phyloP scores from a whole-genome alignment of 2,329 filamentous ascomycete genomes.

The Botryotinia narcissicola region DNA sequence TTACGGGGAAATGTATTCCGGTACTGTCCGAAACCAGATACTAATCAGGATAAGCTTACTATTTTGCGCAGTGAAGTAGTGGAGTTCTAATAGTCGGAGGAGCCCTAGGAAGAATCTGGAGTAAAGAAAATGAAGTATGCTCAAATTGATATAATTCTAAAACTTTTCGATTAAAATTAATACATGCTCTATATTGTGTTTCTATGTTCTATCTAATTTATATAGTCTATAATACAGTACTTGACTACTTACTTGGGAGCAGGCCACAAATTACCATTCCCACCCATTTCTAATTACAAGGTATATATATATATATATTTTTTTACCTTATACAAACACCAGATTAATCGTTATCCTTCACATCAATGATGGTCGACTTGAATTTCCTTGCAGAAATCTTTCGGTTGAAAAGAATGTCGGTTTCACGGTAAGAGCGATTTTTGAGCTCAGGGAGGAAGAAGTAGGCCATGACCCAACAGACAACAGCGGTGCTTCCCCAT shows the following conservation, averaged over 20 bases:
- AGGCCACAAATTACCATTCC: not conserved
- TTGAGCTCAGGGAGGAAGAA: conserved; percentile 60
- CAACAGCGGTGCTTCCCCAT: conserved; percentile 56
- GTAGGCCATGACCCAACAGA: conserved; percentile 50
- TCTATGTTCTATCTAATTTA: not conserved
- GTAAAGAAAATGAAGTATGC: not conserved
- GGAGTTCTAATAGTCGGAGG: not conserved
- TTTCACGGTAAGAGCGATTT: conserved; percentile 51
- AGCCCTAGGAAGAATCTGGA: not conserved
- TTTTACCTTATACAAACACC: not conserved
- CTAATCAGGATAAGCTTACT: not conserved
- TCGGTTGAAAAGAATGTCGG: conserved; percentile 48
- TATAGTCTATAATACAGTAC: not conserved
- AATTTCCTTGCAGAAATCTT: conserved; percentile 40
- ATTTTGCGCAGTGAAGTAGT: not conserved
- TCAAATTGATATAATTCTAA: not conserved
- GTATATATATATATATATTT: too few species aligned
- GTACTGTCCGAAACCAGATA: not conserved
- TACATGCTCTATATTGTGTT: not conserved
- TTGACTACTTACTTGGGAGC: not conserved
- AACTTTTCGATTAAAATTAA: not conserved
- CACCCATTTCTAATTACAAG: not conserved
- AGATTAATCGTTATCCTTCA: conserved; percentile 59
- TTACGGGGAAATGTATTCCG: accelerated
- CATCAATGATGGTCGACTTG: conserved; percentile 54